Evolutionary conservation across 2,329 filamentous ascomycete species (phyloP).

Genomic region (Trichoderma atroviride): DNA sequence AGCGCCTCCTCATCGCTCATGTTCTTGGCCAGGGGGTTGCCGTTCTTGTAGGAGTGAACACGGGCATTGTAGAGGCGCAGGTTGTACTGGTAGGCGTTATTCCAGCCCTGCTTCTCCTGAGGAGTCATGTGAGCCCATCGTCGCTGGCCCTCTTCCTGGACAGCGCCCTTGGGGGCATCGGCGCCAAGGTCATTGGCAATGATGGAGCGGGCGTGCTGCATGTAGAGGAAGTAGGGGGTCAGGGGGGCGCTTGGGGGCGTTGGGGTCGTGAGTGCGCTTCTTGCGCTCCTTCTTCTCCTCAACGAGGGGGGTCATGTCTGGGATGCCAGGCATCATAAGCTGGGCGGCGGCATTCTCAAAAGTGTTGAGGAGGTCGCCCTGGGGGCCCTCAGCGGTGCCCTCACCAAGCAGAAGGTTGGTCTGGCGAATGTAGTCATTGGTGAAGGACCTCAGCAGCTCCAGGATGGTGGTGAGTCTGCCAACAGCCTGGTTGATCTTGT

Average conservation of each 20-base stretch:
- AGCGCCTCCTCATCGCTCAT: constrained; percentile 65
- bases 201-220: constrained; percentile 81
- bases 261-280: constrained; percentile 84
- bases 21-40: constrained; percentile 59
- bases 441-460: constrained; percentile 76
- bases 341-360: constrained; percentile 56
- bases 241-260: constrained; percentile 89
- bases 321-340: constrained; percentile 45
- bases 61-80: constrained; percentile 66
- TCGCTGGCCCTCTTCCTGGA: constrained; percentile 83
- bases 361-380: constrained; percentile 51
- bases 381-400: constrained; percentile 54
- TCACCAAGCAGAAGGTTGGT: constrained; percentile 79
- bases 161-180: constrained; percentile 79
- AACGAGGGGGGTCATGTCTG: constrained; percentile 49
- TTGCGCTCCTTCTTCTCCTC: constrained; percentile 86
- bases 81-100: constrained; percentile 69
- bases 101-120: constrained; percentile 71
- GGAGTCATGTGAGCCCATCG: constrained; percentile 81
- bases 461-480: constrained; percentile 75
- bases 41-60: constrained; percentile 65
- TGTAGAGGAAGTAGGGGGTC: constrained; percentile 94
- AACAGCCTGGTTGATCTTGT: constrained; percentile 45
- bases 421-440: constrained; percentile 84
- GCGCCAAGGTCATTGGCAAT: constrained; percentile 78